A percentile compares a stretch with the other conserved stretches of the same genome.
Conservation (phyloP, 805 yeast species). For the Saccharomycopsis schoenii region DNA sequence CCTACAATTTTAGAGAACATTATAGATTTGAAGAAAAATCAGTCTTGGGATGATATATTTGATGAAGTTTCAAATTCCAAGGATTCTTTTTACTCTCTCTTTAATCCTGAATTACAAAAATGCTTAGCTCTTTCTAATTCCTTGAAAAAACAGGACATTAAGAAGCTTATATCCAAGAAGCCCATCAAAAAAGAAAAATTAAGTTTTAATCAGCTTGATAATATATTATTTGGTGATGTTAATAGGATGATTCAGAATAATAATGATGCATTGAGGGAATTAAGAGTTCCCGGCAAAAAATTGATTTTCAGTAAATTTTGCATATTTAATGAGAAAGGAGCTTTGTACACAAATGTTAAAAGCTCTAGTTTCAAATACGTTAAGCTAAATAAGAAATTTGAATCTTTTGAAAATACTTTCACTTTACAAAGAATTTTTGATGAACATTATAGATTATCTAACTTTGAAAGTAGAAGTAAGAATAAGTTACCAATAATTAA, state of each 20-base stretch:
- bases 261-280: conserved; percentile 24
- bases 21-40: not conserved
- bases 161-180: conserved; percentile 16
- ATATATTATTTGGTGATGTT: conserved; percentile 38
- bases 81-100: conserved; percentile 22
- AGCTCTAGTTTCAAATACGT: not conserved
- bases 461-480: not conserved
- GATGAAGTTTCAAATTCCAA: conserved; percentile 16
- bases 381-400: not conserved
- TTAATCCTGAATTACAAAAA: conserved; percentile 26
- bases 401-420: not conserved
- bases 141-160: conserved; percentile 16
- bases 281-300: conserved; percentile 20
- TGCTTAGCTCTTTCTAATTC: conserved; percentile 6
- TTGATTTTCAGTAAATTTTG: conserved; percentile 11
- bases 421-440: not conserved
- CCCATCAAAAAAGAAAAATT: conserved; percentile 7
- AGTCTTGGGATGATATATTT: conserved; percentile 10
- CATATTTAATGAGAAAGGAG: not conserved
- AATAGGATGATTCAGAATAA: conserved; percentile 26
- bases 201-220: conserved; percentile 28
- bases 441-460: not conserved
- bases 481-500: conserved; percentile 31
- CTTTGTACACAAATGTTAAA: conserved; percentile 1
- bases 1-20: conserved; percentile 18